These are phyloP conservation scores for Mycena galericulata DNA, from an alignment of 768 basidiomycete genomes.

Conservation along the genomic window DNA sequence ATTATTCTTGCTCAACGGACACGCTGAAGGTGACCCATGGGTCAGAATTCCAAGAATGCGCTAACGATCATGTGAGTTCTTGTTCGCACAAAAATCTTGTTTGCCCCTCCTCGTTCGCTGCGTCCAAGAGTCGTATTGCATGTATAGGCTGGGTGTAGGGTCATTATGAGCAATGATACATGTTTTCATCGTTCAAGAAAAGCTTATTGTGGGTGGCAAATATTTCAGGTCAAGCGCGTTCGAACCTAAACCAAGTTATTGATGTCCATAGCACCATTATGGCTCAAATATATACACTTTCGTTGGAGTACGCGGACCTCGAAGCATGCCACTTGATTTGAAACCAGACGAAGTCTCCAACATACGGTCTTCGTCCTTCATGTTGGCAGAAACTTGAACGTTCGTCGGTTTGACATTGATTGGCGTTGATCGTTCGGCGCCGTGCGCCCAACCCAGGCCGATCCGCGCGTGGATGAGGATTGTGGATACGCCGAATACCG, in stretches of 20 bases:
- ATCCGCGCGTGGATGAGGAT: constrained; percentile 31
- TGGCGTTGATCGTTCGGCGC: neutral
- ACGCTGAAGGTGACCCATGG: too few species aligned
- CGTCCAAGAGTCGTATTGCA: too few species aligned
- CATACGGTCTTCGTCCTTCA: neutral
- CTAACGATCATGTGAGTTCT: too few species aligned
- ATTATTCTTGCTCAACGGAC: too few species aligned
- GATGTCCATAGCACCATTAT: constrained; percentile 2
- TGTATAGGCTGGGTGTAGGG: too few species aligned
- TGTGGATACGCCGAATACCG: constrained; percentile 22
- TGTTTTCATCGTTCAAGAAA: too few species aligned
- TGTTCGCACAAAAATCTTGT: too few species aligned
- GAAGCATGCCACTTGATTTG: neutral
- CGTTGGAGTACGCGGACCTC: constrained; percentile 12
- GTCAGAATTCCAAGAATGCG: too few species aligned
- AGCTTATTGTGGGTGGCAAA: too few species aligned
- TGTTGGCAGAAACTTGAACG: constrained; percentile 6
- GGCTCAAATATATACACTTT: constrained; percentile 7
- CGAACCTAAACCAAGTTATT: neutral
- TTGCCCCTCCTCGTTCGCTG: too few species aligned
- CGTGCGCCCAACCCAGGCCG: constrained; percentile 26
- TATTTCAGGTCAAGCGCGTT: too few species aligned
- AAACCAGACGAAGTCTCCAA: constrained; percentile 4
- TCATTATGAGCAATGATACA: too few species aligned
- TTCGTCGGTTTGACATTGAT: neutral